Percentiles rank a stretch among this genome's conserved stretches.
These are phyloP conservation scores for Yamadazyma sp. DNA, from an alignment of 805 yeast genomes.

Conservation along the genomic window DNA sequence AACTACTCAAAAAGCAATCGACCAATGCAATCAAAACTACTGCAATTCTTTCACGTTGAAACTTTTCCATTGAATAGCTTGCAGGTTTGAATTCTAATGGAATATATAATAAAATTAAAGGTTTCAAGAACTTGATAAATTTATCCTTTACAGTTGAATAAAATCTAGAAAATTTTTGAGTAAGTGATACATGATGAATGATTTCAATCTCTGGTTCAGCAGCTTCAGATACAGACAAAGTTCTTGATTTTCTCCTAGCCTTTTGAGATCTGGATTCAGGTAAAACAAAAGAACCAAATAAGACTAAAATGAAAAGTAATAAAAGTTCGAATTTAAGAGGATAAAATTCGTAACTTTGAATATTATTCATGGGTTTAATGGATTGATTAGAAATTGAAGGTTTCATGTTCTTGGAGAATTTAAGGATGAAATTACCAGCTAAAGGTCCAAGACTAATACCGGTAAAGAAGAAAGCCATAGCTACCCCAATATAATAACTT, in stretches of 20 bases:
- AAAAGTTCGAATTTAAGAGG: conserved; percentile 33
- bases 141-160: neutral
- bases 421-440: conserved; percentile 40
- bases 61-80: conserved; percentile 13
- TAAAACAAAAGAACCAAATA: conserved; percentile 32
- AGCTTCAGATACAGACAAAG: conserved; percentile 18
- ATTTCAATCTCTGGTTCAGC: neutral
- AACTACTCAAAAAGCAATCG: conserved; percentile 38
- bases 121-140: conserved; percentile 31
- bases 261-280: conserved; percentile 64
- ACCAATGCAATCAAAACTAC: conserved; percentile 48
- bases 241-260: conserved; percentile 52
- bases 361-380: neutral
- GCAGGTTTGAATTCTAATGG: conserved; percentile 34
- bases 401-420: conserved; percentile 3
- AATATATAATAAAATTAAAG: conserved; percentile 54
- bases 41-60: conserved; percentile 23
- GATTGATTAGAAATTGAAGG: neutral
- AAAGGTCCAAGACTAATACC: conserved; percentile 69
- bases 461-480: conserved; percentile 55
- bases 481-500: conserved; percentile 54
- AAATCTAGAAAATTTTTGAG: neutral
- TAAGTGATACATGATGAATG: no score
- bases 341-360: conserved; percentile 24
- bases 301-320: conserved; percentile 27